Evolutionary conservation across 2,329 filamentous ascomycete species (phyloP).

Genomic region (Fusarium aywerte): DNA sequence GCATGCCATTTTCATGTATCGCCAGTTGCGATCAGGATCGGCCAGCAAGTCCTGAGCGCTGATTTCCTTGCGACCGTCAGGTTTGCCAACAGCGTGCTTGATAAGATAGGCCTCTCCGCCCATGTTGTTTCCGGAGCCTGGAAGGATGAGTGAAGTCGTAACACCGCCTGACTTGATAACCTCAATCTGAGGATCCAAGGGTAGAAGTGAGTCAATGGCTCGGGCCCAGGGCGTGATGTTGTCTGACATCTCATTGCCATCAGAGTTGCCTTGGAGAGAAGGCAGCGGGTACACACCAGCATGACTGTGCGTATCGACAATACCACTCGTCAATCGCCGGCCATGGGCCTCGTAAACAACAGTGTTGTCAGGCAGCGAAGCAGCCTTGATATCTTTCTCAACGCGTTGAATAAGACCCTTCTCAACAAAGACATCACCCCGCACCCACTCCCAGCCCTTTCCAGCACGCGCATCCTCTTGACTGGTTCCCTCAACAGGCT

Average conservation of each 20-base stretch:
- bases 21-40: conserved; percentile 71
- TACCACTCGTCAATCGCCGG: conserved; percentile 71
- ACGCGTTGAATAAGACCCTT: conserved; percentile 70
- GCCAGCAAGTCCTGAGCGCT: conserved; percentile 72
- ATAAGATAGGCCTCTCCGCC: conserved; percentile 76
- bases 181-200: conserved; percentile 71
- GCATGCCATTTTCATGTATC: conserved; percentile 82
- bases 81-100: conserved; percentile 72
- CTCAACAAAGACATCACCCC: conserved; percentile 69
- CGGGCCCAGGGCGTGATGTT: conserved; percentile 76
- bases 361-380: conserved; percentile 58
- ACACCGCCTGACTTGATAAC: conserved; percentile 80
- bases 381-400: conserved; percentile 54
- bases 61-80: conserved; percentile 70
- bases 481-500: conserved; percentile 63
- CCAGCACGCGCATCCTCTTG: conserved; percentile 66
- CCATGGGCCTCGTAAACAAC: conserved; percentile 68
- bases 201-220: conserved; percentile 72
- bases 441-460: conserved; percentile 69
- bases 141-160: conserved; percentile 73
- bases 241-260: conserved; percentile 71
- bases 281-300: conserved; percentile 70
- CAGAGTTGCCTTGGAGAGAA: conserved; percentile 62
- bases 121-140: conserved; percentile 78
- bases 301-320: conserved; percentile 79